phyloP scores from a whole-genome alignment of 441 rosid species.

The Mallotus japonicus region DNA sequence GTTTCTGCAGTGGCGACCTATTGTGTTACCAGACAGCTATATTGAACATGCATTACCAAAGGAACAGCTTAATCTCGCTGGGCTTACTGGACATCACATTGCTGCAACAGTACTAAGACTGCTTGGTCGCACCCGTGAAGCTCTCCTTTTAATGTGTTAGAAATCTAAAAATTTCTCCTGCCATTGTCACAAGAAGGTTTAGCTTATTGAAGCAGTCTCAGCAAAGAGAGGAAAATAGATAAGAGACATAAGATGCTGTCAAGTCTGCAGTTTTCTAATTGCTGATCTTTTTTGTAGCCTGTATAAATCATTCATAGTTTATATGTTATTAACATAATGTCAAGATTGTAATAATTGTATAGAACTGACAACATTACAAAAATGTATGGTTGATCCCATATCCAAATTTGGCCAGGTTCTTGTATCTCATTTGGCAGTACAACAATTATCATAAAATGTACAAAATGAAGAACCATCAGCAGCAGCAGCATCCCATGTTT shows the following conservation, averaged over 20 bases:
- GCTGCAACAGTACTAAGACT: slow-evolving; percentile 80
- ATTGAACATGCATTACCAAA: slow-evolving; percentile 68
- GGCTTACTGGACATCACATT: slow-evolving; percentile 86
- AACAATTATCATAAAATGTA: too few species aligned
- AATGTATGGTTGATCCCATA: background rate
- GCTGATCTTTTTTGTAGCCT: background rate
- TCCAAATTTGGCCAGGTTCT: too few species aligned
- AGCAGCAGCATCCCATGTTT: background rate
- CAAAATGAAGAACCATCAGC: too few species aligned
- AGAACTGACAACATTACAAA: background rate
- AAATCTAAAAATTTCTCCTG: background rate
- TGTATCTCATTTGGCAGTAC: too few species aligned
- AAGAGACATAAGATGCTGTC: background rate
- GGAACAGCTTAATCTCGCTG: slow-evolving; percentile 77
- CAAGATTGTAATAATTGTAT: background rate
- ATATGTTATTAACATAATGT: background rate
- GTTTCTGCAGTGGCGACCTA: slow-evolving; percentile 80
- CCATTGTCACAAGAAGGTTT: background rate
- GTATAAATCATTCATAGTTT: background rate
- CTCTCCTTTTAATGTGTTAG: slow-evolving; percentile 79
- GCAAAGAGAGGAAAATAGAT: background rate
- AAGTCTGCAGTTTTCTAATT: background rate
- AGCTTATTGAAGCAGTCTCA: background rate
- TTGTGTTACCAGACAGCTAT: slow-evolving; percentile 81
- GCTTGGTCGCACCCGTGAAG: slow-evolving; percentile 85